Base-by-base conservation (phyloP, 352 stramenopile species). In the Phytopythium kandeliae region DNA sequence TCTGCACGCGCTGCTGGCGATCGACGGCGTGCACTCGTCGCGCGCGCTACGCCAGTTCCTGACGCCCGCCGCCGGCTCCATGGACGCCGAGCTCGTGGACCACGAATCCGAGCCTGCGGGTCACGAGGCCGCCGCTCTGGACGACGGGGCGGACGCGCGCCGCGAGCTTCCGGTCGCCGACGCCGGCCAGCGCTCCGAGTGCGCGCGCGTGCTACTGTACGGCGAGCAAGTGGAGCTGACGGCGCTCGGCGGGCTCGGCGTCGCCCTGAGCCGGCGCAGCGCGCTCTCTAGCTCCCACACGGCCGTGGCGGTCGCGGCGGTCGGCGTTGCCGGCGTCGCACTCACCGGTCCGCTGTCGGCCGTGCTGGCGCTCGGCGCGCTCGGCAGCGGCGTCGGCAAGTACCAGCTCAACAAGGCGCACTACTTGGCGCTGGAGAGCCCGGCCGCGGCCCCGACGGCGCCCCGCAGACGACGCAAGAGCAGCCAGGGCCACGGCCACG, bases 391-490 rank as follows among this genome's bases (percentile, higher is more conserved):
- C 33, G 61, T 84, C 9, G 69, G 72, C 47, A 84, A 78, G 63
- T 85, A 86, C 51, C 78, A 86, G 38, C 47, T 85, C 22, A 89
- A 80, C 56, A 89, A 86, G 54, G 64, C 69, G 26, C 65, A 65
- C 24, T 84, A 77, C 19, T 31, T 89, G 17, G 75, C 62, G 43
- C 54, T 86, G 2, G 66, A 58, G 51, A 56, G 48, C 28, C 45
- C 54, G 33, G 22, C 58, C 44, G 34, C 43, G 51, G 15, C 47
- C 38, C 22, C 48, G 46, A 28, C 21, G 15, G 5, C 28, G 16
- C 44, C 17, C 15, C 4, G 28, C n/a, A n/a, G n/a, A n/a, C n/a
- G n/a, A n/a, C 26, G 19, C 19, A 51, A 33, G 17, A 35, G 31
- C 30, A 19, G 56, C 37, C 38, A 13, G 25, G 28, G 22, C 36